phyloP scores from a whole-genome alignment of 306 rosid species.

The Pueraria montana region DNA sequence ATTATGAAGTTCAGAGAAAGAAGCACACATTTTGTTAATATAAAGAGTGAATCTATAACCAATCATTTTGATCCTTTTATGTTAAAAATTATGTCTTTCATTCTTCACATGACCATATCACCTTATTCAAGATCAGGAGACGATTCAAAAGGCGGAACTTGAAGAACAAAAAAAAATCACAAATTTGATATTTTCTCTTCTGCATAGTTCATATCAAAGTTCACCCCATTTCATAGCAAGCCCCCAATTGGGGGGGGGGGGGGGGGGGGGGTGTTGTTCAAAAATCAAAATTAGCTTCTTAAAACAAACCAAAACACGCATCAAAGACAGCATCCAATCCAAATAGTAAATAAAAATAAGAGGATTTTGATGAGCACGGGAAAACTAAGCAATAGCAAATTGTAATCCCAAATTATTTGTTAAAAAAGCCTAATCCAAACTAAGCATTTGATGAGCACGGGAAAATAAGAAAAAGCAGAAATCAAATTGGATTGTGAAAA shows the following conservation, averaged over 20 bases:
- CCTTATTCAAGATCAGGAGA: not conserved
- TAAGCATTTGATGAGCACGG: not conserved
- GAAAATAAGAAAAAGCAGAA: not conserved
- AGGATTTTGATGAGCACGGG: no score
- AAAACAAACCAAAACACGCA: slow-evolving; percentile 20
- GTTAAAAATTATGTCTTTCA: not conserved
- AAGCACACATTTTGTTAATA: not conserved
- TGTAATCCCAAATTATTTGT: not conserved
- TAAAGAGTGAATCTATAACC: not conserved
- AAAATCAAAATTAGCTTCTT: slow-evolving; percentile 8
- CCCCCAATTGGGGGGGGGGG: slow-evolving; percentile 3
- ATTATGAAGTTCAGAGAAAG: not conserved
- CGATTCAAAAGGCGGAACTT: not conserved
- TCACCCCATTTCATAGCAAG: slow-evolving; percentile 20
- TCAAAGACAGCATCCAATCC: not conserved
- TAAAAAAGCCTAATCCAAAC: slow-evolving; percentile 17
- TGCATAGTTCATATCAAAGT: slow-evolving; percentile 16
- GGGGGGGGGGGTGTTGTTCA: no score
- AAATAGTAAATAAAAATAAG: not conserved
- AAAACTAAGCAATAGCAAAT: slow-evolving; percentile 11
- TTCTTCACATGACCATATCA: not conserved
- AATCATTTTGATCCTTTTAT: not conserved
- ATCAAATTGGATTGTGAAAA: not conserved
- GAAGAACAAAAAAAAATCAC: no score
- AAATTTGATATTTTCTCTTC: not conserved